Conservation (phyloP, 257 asterid genomes). For the Plantago elongata region DNA sequence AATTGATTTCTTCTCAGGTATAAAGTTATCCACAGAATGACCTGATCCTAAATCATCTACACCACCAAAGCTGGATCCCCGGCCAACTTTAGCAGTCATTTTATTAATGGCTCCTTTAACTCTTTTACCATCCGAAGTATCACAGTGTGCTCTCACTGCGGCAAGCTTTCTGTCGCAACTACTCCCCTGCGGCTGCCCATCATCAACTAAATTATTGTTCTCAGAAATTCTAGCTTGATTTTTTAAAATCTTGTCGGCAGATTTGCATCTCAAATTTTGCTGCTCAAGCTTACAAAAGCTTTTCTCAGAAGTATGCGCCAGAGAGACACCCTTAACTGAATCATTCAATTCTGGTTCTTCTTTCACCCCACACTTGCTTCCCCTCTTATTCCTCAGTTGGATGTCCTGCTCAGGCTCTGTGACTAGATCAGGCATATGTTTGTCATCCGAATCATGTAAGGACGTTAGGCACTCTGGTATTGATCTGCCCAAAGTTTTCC, state of each 20-base stretch:
- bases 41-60: constrained; percentile 27
- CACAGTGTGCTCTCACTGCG: constrained; percentile 26
- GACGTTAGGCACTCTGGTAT: constrained; percentile 30
- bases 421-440: constrained; percentile 28
- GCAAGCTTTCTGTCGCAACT: constrained; percentile 27
- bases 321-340: constrained; percentile 24
- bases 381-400: constrained; percentile 34
- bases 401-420: constrained; percentile 29
- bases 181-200: constrained; percentile 24
- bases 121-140: constrained; percentile 36
- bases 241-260: constrained; percentile 33
- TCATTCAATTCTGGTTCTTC: constrained; percentile 29
- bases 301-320: constrained; percentile 29
- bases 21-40: constrained; percentile 28
- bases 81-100: constrained; percentile 26
- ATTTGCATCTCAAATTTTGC: constrained; percentile 29
- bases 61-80: constrained; percentile 28
- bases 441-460: constrained; percentile 27
- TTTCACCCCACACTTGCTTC: constrained; percentile 35
- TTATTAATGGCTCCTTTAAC: constrained; percentile 27
- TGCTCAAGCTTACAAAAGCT: constrained; percentile 26
- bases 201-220: constrained; percentile 36
- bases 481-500: constrained; percentile 34
- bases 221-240: constrained; percentile 22
- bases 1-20: constrained; percentile 41